Percentiles rank a stretch among this genome's conserved stretches.
Conservation (phyloP, 1,284 basidiomycete genomes). For the Tilletia setariae region DNA sequence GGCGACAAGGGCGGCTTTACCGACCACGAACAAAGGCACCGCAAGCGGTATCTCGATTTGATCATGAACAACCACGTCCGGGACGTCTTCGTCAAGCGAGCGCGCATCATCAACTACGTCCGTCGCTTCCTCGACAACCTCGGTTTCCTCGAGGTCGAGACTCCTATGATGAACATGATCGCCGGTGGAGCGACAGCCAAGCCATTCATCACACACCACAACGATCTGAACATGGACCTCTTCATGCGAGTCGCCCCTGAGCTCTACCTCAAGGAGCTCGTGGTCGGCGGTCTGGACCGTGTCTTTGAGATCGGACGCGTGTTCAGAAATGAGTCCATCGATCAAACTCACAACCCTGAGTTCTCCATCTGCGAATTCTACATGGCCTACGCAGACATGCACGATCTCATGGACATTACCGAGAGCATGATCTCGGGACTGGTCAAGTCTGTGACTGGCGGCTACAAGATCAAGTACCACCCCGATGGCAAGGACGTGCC, state of each 20-base stretch:
- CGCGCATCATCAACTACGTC: conserved; percentile 60
- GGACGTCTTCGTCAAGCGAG: conserved; percentile 82
- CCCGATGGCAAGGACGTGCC: conserved; percentile 81
- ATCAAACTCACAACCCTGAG: conserved; percentile 67
- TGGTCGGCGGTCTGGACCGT: conserved; percentile 93
- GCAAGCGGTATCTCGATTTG: conserved; percentile 97
- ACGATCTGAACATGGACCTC: conserved; percentile 95
- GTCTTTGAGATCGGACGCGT: conserved; percentile 98
- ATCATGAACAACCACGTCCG: conserved; percentile 91
- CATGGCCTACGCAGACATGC: conserved; percentile 99
- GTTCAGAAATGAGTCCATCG: conserved; percentile 98
- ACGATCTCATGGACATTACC: conserved; percentile 97
- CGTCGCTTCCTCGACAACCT: conserved; percentile 84
- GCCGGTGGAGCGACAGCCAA: conserved; percentile 97
- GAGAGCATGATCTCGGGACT: conserved; percentile 86
- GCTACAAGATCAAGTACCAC: conserved; percentile 82
- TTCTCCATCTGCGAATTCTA: conserved; percentile 97
- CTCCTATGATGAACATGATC: conserved; percentile 95
- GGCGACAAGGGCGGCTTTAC: conserved; percentile 60
- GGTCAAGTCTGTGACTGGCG: conserved; percentile 81
- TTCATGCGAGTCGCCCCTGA: conserved; percentile 97
- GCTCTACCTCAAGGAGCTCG: conserved; percentile 94
- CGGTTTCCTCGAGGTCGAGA: conserved; percentile 98
- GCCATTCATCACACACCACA: conserved; percentile 98
- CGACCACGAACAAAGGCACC: conserved; percentile 93